These are phyloP conservation scores for Westerdykella aurantiaca DNA, from an alignment of 2,329 filamentous ascomycete genomes.

Conservation along the genomic window DNA sequence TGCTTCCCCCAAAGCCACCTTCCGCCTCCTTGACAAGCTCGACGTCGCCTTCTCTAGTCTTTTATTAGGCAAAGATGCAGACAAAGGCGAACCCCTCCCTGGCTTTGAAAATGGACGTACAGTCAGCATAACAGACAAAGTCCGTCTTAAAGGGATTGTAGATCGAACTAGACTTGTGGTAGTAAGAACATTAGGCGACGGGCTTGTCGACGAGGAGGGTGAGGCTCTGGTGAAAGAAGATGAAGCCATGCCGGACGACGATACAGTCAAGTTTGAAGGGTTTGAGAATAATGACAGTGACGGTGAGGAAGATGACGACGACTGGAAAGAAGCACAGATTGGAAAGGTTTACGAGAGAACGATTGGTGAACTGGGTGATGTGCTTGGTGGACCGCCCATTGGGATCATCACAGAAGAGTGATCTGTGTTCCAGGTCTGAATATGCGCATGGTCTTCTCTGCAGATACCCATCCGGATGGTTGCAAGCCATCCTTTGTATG, in stretches of 20 bases:
- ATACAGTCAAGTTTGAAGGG: constrained; percentile 62
- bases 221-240: constrained; percentile 38
- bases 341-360: constrained; percentile 75
- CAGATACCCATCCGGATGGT: not conserved
- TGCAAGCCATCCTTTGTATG: not conserved
- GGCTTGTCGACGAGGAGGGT: constrained; percentile 27
- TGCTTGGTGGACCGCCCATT: constrained; percentile 50
- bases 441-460: not conserved
- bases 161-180: constrained; percentile 68
- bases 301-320: constrained; percentile 21
- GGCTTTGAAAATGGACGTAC: constrained; percentile 60
- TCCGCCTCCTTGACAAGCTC: constrained; percentile 67
- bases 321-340: constrained; percentile 58
- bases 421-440: not conserved
- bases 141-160: constrained; percentile 74
- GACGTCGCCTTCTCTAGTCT: constrained; percentile 79
- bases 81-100: constrained; percentile 59
- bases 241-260: constrained; percentile 27
- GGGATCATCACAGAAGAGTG: constrained; percentile 44
- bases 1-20: constrained; percentile 61
- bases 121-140: constrained; percentile 81
- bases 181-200: constrained; percentile 47
- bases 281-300: constrained; percentile 11
- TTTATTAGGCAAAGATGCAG: constrained; percentile 60
- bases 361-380: constrained; percentile 65